These are phyloP conservation scores for Ensete glaucum DNA, from an alignment of 176 grass and related monocot genomes.

Conservation along the genomic window DNA sequence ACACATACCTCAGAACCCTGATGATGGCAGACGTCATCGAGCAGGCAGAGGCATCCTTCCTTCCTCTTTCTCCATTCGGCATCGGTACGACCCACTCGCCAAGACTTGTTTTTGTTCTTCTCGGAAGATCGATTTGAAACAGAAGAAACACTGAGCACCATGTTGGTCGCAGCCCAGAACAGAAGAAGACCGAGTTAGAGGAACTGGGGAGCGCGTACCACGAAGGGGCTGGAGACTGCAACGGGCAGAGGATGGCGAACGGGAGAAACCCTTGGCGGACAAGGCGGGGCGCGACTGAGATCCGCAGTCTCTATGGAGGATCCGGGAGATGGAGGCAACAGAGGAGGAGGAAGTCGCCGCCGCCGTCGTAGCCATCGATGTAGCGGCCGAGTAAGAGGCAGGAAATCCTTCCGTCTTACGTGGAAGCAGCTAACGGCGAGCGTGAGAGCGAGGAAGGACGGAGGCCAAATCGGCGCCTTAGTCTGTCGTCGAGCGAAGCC, in stretches of 20 bases:
- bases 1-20: constrained; percentile 38
- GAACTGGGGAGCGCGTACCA: not conserved
- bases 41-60: constrained; percentile 22
- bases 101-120: not conserved
- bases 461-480: not conserved
- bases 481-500: not conserved
- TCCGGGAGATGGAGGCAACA: constrained; percentile 65
- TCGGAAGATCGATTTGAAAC: not conserved
- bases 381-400: not conserved
- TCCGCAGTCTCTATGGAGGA: constrained; percentile 32
- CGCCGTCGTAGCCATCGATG: not conserved
- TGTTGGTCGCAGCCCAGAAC: not conserved
- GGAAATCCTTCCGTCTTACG: no score
- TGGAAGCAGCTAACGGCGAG: no score
- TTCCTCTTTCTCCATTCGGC: constrained; percentile 12
- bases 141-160: not conserved
- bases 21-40: constrained; percentile 6
- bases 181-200: not conserved
- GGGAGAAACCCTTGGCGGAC: not conserved
- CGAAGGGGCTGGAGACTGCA: not conserved
- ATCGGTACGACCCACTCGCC: constrained; percentile 7
- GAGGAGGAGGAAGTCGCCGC: constrained; percentile 1
- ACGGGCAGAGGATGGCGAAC: constrained; percentile 4
- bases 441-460: not conserved
- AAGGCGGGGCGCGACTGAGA: constrained; percentile 13